Evolutionary conservation across 805 yeast genomes (phyloP).

Genomic region (Wickerhamiella lipophila): DNA sequence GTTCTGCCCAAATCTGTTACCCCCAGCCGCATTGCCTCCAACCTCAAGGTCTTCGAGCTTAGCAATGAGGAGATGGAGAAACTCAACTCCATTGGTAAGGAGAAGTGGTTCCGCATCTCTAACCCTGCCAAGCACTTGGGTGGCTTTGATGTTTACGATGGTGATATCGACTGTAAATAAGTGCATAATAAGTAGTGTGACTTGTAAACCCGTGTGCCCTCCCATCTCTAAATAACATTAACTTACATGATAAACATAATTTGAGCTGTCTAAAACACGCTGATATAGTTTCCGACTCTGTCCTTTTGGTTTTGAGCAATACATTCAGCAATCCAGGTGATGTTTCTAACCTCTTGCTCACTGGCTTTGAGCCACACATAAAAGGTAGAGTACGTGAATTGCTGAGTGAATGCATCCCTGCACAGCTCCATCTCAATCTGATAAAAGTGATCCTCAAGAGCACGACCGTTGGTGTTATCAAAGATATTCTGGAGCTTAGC

Average conservation of each 20-base stretch:
- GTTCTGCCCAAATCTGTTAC: conserved; percentile 63
- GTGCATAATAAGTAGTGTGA: too few relatives aligned
- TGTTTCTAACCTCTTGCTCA: conserved; percentile 93
- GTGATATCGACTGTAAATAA: conserved; percentile 8
- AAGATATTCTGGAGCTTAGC: conserved; percentile 31
- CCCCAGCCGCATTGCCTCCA: conserved; percentile 42
- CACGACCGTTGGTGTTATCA: conserved; percentile 39
- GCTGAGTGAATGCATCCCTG: conserved; percentile 90
- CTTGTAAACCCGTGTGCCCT: too few relatives aligned
- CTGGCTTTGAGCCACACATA: conserved; percentile 96
- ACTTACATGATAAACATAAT: background rate
- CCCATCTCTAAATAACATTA: background rate
- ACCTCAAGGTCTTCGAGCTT: conserved; percentile 32
- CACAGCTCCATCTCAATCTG: conserved; percentile 84
- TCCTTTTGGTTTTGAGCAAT: conserved; percentile 97
- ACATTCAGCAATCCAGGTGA: conserved; percentile 99
- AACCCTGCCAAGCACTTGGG: conserved; percentile 9
- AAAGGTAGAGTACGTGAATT: conserved; percentile 74
- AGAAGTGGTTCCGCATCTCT: conserved; percentile 3
- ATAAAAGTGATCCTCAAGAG: conserved; percentile 89
- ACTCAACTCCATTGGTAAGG: conserved; percentile 24
- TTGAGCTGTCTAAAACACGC: conserved; percentile 46
- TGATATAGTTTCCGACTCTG: conserved; percentile 77
- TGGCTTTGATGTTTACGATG: conserved; percentile 8
- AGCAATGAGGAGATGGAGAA: conserved; percentile 33